Conservation (phyloP, 176 grass and related monocot genomes). For the Carex littledalei region DNA sequence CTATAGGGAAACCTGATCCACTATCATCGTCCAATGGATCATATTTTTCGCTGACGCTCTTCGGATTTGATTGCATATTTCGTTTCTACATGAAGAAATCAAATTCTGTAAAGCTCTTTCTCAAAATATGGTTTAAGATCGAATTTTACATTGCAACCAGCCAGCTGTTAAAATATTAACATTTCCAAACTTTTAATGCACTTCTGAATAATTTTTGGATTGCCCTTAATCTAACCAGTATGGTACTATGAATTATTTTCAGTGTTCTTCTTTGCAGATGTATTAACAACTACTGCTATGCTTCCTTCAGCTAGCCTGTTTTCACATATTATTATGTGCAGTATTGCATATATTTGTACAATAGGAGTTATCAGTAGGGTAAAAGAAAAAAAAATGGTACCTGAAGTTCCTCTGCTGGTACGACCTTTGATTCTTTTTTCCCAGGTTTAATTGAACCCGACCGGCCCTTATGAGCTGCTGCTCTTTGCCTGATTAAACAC, state of each 20-base stretch:
- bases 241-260: neutral
- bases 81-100: conserved; percentile 24
- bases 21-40: conserved; percentile 47
- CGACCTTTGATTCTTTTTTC: conserved; percentile 41
- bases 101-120: neutral
- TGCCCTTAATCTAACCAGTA: neutral
- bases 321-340: neutral
- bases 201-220: neutral
- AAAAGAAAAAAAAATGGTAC: conserved; percentile 23
- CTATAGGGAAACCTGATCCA: conserved; percentile 52
- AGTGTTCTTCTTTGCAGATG: neutral
- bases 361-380: neutral
- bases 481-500: conserved; percentile 43
- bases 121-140: neutral
- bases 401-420: conserved; percentile 35
- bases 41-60: conserved; percentile 44
- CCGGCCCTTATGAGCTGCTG: conserved; percentile 32
- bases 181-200: neutral
- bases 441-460: conserved; percentile 47
- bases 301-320: neutral
- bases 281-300: neutral
- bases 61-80: conserved; percentile 37
- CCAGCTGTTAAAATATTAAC: neutral
- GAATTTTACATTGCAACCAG: neutral
- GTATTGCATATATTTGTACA: neutral